A percentile compares a stretch with the other conserved stretches of the same genome.
These are phyloP conservation scores for Pseudopyrenochaeta lycopersici DNA, from an alignment of 2,329 filamentous ascomycete genomes.

Conservation along the genomic window DNA sequence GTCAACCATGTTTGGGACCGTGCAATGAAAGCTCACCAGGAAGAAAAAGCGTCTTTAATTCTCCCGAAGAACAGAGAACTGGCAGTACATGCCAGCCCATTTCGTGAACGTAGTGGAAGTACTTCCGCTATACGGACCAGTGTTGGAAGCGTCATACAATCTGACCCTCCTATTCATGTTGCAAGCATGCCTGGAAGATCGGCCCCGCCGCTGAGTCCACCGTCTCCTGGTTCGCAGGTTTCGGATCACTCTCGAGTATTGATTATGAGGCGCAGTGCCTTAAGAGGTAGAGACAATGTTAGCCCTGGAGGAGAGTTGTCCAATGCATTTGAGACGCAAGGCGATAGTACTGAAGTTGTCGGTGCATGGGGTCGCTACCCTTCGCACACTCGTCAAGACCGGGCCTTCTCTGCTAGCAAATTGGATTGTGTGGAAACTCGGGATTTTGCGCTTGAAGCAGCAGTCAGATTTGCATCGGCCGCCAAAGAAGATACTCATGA, in stretches of 20 bases:
- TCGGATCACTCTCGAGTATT: not conserved
- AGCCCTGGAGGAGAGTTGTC: constrained; percentile 19
- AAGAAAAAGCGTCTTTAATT: constrained; percentile 46
- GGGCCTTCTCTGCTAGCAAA: constrained; percentile 51
- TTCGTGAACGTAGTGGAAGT: constrained; percentile 45
- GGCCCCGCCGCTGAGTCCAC: constrained; percentile 9
- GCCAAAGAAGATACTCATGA: constrained; percentile 18
- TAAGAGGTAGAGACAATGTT: constrained; percentile 14
- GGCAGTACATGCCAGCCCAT: constrained; percentile 35
- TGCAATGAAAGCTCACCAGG: constrained; percentile 47
- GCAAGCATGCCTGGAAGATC: constrained; percentile 7
- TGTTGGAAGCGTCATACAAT: constrained; percentile 4
- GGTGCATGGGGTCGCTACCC: constrained; percentile 59
- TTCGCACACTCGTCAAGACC: constrained; percentile 54
- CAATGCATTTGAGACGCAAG: constrained; percentile 36
- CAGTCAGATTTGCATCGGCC: constrained; percentile 33
- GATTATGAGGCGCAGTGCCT: constrained; percentile 29
- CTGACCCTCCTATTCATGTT: not conserved
- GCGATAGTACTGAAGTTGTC: constrained; percentile 32
- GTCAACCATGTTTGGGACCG: constrained; percentile 45
- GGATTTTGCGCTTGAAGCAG: constrained; percentile 54
- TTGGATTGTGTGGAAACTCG: constrained; percentile 51
- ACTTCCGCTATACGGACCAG: constrained; percentile 15
- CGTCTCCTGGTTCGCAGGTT: not conserved
- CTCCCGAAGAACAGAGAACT: constrained; percentile 42